Evolutionary conservation across 331 rosid genomes (phyloP), one percentile per base, ranked within the genome.

Genomic region (Rosa hybrid): DNA sequence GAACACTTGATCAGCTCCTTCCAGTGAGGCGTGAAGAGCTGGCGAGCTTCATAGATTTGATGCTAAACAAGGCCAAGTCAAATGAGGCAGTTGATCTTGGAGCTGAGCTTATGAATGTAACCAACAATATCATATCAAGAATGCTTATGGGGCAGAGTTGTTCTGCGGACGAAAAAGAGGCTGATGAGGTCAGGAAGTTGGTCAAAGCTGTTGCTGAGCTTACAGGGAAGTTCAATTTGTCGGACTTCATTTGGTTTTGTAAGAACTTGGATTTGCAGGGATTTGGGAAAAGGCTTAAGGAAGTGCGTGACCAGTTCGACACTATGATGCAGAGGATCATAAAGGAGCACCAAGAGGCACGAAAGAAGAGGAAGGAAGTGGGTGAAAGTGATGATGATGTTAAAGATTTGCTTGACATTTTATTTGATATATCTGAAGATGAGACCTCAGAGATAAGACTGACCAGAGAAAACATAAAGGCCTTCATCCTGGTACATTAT

Each of bases 191-290:
- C 27, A 72, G 85, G 56, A 77, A 78, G 68, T 39, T 86, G 68
- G 90, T 90, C 49, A 81, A 59, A 20, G 88, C 79, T 38, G 54
- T 64, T 0, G 74, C 80, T 6, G 85, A 64, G 59, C 80, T 90
- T 2, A 30, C 82, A 5, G 91, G 91, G 63, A 78, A 78, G 62
- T 86, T 89, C 57, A 82, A 87, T 64, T 4, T 86, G 10, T 80
- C 88, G 0, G 88, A 87, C 63, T 89, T 59, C 42, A 78, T 87
- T 23, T 81, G 88, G 87, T 77, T 87, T 27, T 87, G 85, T n/a
- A 89, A 82, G 80, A 80, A 68, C 30, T 56, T 83, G 20, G 87
- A 85, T 39, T 79, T 86, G 78, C 81, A 85, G 27, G 80, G 87
- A 16, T 56, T 85, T 57, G 39, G 83, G 14, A 83, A 80, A 21